Evolutionary conservation across 2,329 filamentous ascomycete species (phyloP).

Genomic region (Aspergillus sergii): DNA sequence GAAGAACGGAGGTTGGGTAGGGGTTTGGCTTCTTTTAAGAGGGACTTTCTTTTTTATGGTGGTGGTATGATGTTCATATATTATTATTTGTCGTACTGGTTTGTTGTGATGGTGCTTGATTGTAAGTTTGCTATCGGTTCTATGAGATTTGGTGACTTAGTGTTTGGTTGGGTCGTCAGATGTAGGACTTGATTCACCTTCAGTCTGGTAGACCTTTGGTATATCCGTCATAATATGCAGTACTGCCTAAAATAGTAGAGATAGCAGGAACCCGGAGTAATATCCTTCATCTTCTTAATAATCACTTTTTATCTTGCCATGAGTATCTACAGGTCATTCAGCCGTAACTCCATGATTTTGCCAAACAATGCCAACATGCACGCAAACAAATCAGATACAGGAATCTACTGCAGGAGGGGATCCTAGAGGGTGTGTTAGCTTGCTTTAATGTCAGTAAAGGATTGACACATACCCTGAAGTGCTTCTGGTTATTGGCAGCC

Average conservation of each 20-base stretch:
- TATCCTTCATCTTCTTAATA: not conserved
- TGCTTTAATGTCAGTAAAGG: not conserved
- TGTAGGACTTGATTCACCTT: not conserved
- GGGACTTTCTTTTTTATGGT: too few relatives aligned
- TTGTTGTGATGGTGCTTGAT: too few relatives aligned
- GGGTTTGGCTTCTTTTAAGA: too few relatives aligned
- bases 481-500: constrained; percentile 75
- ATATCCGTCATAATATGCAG: not conserved
- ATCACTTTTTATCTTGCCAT: constrained; percentile 8
- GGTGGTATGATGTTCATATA: not conserved
- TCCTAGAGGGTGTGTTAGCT: constrained; percentile 43
- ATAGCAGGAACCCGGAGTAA: not conserved
- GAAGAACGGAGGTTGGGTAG: too few relatives aligned
- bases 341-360: constrained; percentile 3
- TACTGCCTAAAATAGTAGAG: not conserved
- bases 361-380: not conserved
- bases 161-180: not conserved
- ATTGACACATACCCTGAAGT: constrained; percentile 60
- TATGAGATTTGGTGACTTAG: not conserved
- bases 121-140: too few relatives aligned
- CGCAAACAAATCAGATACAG: not conserved
- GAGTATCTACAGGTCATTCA: constrained; percentile 11
- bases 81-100: not conserved
- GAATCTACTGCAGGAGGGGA: constrained; percentile 53
- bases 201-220: too few relatives aligned